phyloP scores from a whole-genome alignment of 73 alveolate genomes.

The Blepharisma japonicum region DNA sequence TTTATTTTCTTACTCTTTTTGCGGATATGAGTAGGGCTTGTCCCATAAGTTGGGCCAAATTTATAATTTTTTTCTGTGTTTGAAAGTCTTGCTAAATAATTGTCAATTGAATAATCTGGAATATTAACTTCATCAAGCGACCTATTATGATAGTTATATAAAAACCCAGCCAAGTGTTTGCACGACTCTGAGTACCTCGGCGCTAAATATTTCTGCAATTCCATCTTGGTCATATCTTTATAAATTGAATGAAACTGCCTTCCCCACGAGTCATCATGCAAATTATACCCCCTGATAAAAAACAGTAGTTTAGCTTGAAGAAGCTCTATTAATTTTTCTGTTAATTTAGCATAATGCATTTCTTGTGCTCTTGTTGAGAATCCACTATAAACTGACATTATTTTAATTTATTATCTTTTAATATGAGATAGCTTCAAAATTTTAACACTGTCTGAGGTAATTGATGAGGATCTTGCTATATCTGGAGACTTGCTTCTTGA shows the following conservation, averaged over 20 bases:
- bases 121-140: background rate
- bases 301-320: background rate
- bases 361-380: slow-evolving; percentile 19
- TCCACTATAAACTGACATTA: slow-evolving; percentile 23
- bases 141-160: background rate
- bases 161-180: background rate
- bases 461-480: no score
- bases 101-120: background rate
- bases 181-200: slow-evolving; percentile 1
- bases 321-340: background rate
- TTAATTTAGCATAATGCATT: background rate
- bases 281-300: background rate
- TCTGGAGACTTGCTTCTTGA: no score
- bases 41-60: background rate
- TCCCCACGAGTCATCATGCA: background rate
- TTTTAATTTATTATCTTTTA: no score
- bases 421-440: no score
- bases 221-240: background rate
- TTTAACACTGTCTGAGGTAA: no score
- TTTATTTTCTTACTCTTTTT: background rate
- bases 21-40: background rate
- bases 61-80: no score
- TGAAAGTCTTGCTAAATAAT: background rate
- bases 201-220: slow-evolving; percentile 17
- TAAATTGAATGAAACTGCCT: background rate